A percentile compares a stretch with the other conserved stretches of the same genome.
Evolutionary conservation across 2,329 filamentous ascomycete genomes (phyloP).

Genomic region (Monilinia fructigena): DNA sequence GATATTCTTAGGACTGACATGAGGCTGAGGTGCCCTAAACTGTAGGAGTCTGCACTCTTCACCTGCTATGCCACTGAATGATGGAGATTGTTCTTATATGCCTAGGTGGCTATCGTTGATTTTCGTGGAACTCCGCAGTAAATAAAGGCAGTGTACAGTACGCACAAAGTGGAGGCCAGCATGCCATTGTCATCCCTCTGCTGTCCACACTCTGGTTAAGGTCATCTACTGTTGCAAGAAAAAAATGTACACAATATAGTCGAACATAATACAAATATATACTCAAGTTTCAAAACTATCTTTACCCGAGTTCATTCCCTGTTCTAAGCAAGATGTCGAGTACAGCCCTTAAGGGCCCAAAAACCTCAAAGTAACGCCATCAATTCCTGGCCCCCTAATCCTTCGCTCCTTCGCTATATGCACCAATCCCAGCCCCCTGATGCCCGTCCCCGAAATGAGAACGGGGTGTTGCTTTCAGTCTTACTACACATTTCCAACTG

Average conservation of each 20-base stretch:
- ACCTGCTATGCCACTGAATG: neutral
- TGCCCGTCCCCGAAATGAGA: slow-evolving; percentile 2
- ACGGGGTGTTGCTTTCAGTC: slow-evolving; percentile 17
- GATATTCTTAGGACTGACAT: neutral
- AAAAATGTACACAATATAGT: neutral
- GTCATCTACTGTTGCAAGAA: neutral
- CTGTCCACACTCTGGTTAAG: neutral
- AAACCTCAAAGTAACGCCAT: neutral
- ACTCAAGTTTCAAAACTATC: neutral
- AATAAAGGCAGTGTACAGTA: slow-evolving; percentile 8
- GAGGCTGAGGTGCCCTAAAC: neutral
- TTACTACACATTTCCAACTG: slow-evolving; percentile 5
- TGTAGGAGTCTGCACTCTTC: neutral
- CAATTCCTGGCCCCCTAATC: neutral
- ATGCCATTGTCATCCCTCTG: neutral
- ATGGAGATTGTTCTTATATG: neutral
- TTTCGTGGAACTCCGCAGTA: neutral
- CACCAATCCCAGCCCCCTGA: neutral
- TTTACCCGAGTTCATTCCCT: neutral
- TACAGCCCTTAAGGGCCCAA: neutral
- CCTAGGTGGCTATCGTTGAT: neutral
- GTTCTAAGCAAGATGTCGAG: neutral
- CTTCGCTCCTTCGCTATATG: slow-evolving; percentile 4
- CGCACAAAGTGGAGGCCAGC: neutral
- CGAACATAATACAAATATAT: neutral